Percentiles rank a stretch among this genome's conserved stretches.
Conservation (phyloP, 2,329 filamentous ascomycete species). For the Ceratocystiopsis sp. region DNA sequence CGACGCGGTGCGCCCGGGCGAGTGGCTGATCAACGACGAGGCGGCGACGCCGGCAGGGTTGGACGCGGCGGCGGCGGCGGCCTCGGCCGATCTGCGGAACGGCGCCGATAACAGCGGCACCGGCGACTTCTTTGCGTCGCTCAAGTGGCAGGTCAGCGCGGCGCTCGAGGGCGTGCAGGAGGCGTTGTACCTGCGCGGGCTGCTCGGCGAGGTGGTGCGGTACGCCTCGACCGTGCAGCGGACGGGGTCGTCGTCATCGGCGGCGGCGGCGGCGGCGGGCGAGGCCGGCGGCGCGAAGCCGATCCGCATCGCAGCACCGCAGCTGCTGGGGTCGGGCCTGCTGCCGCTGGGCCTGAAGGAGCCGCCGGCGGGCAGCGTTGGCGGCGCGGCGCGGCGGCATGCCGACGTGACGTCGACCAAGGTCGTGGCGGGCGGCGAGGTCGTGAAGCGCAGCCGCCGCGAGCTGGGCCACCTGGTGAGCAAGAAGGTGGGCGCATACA, state of each 20-base stretch:
- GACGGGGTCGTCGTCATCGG: conserved; percentile 47
- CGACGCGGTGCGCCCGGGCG: conserved; percentile 57
- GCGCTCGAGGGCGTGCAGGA: conserved; percentile 59
- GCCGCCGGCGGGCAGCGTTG: conserved; percentile 1
- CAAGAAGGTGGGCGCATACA: conserved; percentile 68
- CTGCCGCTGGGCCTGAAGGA: conserved; percentile 60
- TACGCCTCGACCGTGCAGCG: conserved; percentile 25
- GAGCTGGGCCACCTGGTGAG: conserved; percentile 65
- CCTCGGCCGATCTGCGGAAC: conserved; percentile 19
- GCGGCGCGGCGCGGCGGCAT: background rate
- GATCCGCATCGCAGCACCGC: conserved; percentile 24
- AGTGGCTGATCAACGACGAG: conserved; percentile 52
- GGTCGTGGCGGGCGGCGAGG: conserved; percentile 51
- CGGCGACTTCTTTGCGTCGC: conserved; percentile 45
- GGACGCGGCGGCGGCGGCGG: background rate
- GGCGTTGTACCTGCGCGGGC: conserved; percentile 43
- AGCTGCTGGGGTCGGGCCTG: conserved; percentile 16
- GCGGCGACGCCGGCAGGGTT: conserved; percentile 20
- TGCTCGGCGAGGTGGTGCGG: conserved; percentile 48
- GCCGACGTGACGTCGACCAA: conserved; percentile 27
- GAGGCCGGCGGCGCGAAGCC: background rate
- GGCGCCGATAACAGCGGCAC: background rate
- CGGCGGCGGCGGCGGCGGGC: conserved; percentile 44
- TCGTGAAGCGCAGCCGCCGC: conserved; percentile 49
- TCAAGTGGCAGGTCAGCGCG: conserved; percentile 52